These are phyloP conservation scores for Erigeron canadensis DNA, from an alignment of 129 eudicot species.

Conservation along the genomic window DNA sequence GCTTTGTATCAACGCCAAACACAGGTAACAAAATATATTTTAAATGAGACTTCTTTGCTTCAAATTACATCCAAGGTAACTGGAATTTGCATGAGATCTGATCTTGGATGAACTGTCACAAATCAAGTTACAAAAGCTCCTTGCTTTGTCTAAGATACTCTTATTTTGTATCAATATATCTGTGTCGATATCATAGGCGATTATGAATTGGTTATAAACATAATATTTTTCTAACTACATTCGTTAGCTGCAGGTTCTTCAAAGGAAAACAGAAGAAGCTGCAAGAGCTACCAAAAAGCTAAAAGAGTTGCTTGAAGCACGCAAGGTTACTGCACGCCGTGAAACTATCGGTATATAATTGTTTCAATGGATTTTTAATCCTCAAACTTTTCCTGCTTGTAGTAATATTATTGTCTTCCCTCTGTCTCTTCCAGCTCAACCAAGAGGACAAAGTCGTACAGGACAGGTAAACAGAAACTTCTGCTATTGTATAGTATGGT, in stretches of 20 bases:
- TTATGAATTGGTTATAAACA: not conserved
- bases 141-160: conserved; percentile 7
- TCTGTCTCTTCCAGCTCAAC: conserved; percentile 42
- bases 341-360: conserved; percentile 51
- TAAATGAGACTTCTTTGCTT: conserved; percentile 1
- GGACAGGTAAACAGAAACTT: conserved; percentile 58
- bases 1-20: conserved; percentile 97
- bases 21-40: conserved; percentile 43
- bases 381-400: conserved; percentile 9
- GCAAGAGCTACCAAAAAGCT: conserved; percentile 66
- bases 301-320: conserved; percentile 64
- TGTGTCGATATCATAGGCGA: not conserved
- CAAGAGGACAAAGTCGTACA: conserved; percentile 55
- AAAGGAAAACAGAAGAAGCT: conserved; percentile 80
- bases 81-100: conserved; percentile 21
- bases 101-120: conserved; percentile 18
- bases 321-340: conserved; percentile 56
- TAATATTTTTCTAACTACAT: conserved; percentile 4
- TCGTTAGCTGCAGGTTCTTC: conserved; percentile 51
- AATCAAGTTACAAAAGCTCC: conserved; percentile 15
- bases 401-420: conserved; percentile 6
- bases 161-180: conserved; percentile 3
- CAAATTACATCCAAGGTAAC: conserved; percentile 9
- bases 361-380: conserved; percentile 12
- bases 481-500: conserved; percentile 2